A percentile compares a stretch with the other conserved stretches of the same genome.
Conservation (phyloP, 306 rosid species). For the Pyrus betulifolia region DNA sequence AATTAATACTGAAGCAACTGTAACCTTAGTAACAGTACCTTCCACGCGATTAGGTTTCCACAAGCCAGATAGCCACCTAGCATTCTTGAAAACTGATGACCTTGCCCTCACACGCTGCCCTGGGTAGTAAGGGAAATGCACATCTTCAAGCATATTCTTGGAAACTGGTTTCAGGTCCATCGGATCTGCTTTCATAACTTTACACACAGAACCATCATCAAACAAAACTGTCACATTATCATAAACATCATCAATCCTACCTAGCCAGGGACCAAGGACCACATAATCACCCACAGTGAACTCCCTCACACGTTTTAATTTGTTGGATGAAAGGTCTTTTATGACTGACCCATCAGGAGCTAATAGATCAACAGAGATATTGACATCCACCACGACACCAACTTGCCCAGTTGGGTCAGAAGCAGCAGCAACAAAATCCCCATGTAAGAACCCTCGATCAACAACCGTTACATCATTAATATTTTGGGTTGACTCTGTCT, state of each 20-base stretch:
- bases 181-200: constrained; percentile 85
- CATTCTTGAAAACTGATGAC: constrained; percentile 84
- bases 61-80: constrained; percentile 95
- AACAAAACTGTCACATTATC: constrained; percentile 92
- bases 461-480: constrained; percentile 51
- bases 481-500: constrained; percentile 65
- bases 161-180: constrained; percentile 81
- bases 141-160: constrained; percentile 81
- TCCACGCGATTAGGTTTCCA: constrained; percentile 93
- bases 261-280: constrained; percentile 93
- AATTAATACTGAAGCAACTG: constrained; percentile 87
- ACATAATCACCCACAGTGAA: constrained; percentile 92
- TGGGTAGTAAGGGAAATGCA: constrained; percentile 91
- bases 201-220: constrained; percentile 94
- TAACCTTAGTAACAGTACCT: constrained; percentile 89
- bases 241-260: constrained; percentile 88
- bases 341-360: constrained; percentile 61
- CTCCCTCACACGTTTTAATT: constrained; percentile 82
- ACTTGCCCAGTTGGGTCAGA: constrained; percentile 90
- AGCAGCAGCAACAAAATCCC: constrained; percentile 84
- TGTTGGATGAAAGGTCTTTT: constrained; percentile 61
- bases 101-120: constrained; percentile 95
- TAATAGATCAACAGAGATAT: constrained; percentile 63
- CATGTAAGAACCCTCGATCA: constrained; percentile 92
- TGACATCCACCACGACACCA: constrained; percentile 94